These are phyloP conservation scores for Novakomyces olei DNA, from an alignment of 805 yeast genomes.

Conservation along the genomic window DNA sequence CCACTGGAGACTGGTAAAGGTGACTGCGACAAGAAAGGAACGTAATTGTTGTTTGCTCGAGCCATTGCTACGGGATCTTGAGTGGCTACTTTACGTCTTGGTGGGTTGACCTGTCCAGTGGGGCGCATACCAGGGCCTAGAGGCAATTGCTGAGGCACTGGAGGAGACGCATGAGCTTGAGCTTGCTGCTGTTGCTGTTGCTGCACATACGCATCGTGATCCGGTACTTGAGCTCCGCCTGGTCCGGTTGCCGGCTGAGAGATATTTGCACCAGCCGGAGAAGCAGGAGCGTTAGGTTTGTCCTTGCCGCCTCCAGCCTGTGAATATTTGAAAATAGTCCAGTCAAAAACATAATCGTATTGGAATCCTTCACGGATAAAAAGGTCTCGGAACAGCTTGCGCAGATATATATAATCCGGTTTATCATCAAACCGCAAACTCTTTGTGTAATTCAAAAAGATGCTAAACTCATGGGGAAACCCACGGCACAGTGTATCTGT, in stretches of 20 bases:
- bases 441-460: constrained; percentile 71
- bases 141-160: too few species aligned
- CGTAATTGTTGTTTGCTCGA: too few species aligned
- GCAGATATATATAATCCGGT: constrained; percentile 78
- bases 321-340: constrained; percentile 74
- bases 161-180: neutral
- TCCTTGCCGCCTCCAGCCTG: constrained; percentile 11
- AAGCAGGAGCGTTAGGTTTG: constrained; percentile 9
- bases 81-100: neutral
- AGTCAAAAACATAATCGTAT: constrained; percentile 87
- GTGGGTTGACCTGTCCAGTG: neutral
- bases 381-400: constrained; percentile 73
- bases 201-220: neutral
- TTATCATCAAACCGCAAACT: constrained; percentile 85
- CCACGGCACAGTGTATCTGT: constrained; percentile 75
- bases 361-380: constrained; percentile 71
- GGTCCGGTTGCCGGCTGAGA: constrained; percentile 5
- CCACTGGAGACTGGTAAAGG: too few species aligned
- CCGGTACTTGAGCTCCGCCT: neutral
- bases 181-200: neutral
- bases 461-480: constrained; percentile 71
- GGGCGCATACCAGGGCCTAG: neutral
- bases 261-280: constrained; percentile 7
- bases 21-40: too few species aligned
- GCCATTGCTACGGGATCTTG: too few species aligned